Evolutionary conservation across 2,329 filamentous ascomycete genomes (phyloP), one percentile per base, ranked within the genome.

Genomic region (Verticillium klebahnii): DNA sequence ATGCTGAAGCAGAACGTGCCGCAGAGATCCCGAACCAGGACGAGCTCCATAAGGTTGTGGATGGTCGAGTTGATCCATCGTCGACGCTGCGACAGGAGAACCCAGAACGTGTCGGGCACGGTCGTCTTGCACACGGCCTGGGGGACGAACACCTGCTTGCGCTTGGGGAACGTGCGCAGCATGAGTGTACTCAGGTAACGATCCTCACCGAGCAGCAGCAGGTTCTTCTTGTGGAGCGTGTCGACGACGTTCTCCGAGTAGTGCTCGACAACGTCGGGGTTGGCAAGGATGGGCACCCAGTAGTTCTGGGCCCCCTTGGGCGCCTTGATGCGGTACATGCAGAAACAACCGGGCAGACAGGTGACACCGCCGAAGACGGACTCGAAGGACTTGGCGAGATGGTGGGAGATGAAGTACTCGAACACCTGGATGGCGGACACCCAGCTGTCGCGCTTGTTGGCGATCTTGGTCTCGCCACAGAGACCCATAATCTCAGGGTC

Each of bases 1-100:
- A 99, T 99, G 76, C 92, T 97, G 82, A 99, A 99, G 82, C 96
- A 99, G 81, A 99, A 99, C 3, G 95, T 99, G 67, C 95, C 95
- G 73, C 95, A 99, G 17, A 99, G 85, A 80, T 99, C 95, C 66
- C 93, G 88, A 55, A 99, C 96, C 37, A 99, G 85, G 59, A 98
- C 88, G 63, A 99, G 86, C 77, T 99, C 95, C 91, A 99, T 97
- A 55, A 99, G 82, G 73, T 99, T 99, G 82, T 99, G 95, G 58
- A 99, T 90, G 5, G 95, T 99, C 75, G 92, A 97, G 85, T 99
- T 99, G 79, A 99, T 99, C 95, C 95, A 99, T 76, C 95, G 88
- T 75, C 95, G 91, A 70, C 95, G 89, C 77, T 99, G 95, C 32
- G 94, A 98, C 36, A 99, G 83, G 39, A 99, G 81, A 58, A 99